phyloP scores from a whole-genome alignment of 371 early-diverging fungal species.

The Batkoa obscura region DNA sequence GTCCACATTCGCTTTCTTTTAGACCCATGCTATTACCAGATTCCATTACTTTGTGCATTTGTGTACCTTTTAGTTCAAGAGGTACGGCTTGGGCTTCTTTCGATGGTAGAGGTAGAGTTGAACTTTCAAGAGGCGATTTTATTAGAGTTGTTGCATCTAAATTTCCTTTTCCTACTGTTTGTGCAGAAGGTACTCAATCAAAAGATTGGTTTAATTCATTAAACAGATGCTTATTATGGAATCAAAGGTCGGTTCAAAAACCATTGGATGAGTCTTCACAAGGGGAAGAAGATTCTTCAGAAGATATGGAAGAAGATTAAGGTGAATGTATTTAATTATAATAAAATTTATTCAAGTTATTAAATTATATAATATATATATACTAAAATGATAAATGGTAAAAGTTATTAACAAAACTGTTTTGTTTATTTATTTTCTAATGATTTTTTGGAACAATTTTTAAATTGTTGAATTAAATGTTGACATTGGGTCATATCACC shows the following conservation, averaged over 20 bases:
- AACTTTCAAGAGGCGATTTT: slow-evolving; percentile 76
- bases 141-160: slow-evolving; percentile 64
- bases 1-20: slow-evolving; percentile 84
- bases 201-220: slow-evolving; percentile 70
- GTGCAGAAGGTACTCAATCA: slow-evolving; percentile 45
- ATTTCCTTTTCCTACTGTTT: slow-evolving; percentile 77
- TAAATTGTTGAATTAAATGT: too few relatives aligned
- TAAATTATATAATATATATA: too few relatives aligned
- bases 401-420: too few relatives aligned
- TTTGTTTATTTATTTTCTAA: too few relatives aligned
- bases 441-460: too few relatives aligned
- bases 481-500: too few relatives aligned
- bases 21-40: slow-evolving; percentile 87
- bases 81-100: slow-evolving; percentile 64
- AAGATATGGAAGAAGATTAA: not conserved
- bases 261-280: slow-evolving; percentile 9
- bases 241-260: slow-evolving; percentile 56
- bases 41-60: slow-evolving; percentile 50
- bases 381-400: too few relatives aligned
- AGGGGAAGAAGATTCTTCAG: not conserved
- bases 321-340: too few relatives aligned
- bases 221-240: slow-evolving; percentile 61
- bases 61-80: slow-evolving; percentile 45
- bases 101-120: slow-evolving; percentile 73
- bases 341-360: too few relatives aligned